A percentile compares a stretch with the other conserved stretches of the same genome.
Conservation (phyloP, 2,329 filamentous ascomycete species). For the Diaporthe capsici region DNA sequence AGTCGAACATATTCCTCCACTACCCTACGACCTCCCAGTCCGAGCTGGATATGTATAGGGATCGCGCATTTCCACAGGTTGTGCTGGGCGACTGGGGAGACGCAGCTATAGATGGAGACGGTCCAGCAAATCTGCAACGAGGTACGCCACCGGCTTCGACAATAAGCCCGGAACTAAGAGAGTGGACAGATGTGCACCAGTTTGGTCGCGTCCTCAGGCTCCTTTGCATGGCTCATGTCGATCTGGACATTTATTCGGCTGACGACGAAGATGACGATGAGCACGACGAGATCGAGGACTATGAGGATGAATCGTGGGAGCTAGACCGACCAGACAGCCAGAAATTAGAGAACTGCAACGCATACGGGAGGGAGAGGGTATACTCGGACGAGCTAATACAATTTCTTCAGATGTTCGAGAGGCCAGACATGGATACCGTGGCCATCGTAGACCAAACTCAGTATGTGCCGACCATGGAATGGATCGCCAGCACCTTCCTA, state of each 20-base stretch:
- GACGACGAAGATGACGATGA: background rate
- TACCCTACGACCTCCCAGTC: background rate
- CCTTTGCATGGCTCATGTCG: constrained; percentile 11
- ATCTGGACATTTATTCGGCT: background rate
- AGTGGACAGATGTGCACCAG: constrained; percentile 20
- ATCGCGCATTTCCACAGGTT: background rate
- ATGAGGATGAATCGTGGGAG: constrained; percentile 3
- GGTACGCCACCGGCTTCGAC: constrained; percentile 5
- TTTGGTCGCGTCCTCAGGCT: constrained; percentile 3
- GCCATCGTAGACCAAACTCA: background rate
- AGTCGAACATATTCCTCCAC: constrained; percentile 22
- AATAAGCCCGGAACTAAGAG: constrained; percentile 4
- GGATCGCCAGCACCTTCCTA: constrained; percentile 11
- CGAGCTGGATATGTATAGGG: background rate
- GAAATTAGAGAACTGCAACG: constrained; percentile 1
- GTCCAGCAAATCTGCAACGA: background rate
- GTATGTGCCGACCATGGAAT: background rate
- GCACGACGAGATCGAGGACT: background rate
- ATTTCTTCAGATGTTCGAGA: constrained; percentile 14
- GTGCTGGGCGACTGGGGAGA: constrained; percentile 20
- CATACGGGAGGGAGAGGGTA: background rate
- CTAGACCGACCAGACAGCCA: constrained; percentile 25
- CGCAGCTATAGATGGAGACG: constrained; percentile 13
- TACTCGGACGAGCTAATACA: constrained; percentile 9
- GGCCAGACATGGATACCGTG: background rate